Evolutionary conservation across 192 early-diverging fungal genomes (phyloP), one percentile per base, ranked within the genome.

Genomic region (Haplosporangium gracile): DNA sequence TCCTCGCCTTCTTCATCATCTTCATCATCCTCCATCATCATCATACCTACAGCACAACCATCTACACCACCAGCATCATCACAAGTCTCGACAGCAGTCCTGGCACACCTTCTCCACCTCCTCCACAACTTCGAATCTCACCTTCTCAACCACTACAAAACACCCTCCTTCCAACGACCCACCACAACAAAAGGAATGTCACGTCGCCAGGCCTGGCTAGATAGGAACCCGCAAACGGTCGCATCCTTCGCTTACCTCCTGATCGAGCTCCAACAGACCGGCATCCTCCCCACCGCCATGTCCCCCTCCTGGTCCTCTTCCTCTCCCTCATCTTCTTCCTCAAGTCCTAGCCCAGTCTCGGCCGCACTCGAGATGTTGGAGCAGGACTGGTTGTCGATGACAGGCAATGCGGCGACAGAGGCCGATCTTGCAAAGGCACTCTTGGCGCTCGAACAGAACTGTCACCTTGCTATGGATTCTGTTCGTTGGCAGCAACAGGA

Each of bases 261-360:
- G 51, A 81, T 86, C 15, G 84, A 80, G 16, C 69, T 86, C 20
- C 72, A 86, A 34, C 84, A 86, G 68, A 74, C 49, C 2, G 82
- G 77, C 8, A 79, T 85, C 57, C 34, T 75, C 20, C 43, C 77
- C 15, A 57, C 36, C 26, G 82, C 82, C 24, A 79, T 79, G 82
- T 20, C 26, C 13, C 29, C 63, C 7, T 26, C 39, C 10, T 85
- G 82, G 82, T 49, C 63, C 5, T 32, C 60, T 11, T 24, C 70
- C 26, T 55, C 53, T 57, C 38, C 70, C 26, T 70, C 47, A 8
- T 29, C 26, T 32, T 43, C 43, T 6, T 16, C 36, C 38, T 34
- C 75, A 32, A 53, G 20, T 42, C 10, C 32, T 20, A 32, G n/a
- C 29, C 10, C 68, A 16, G 39, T 38, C 36, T 43, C 68, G 20